phyloP scores from a whole-genome alignment of 2,329 filamentous ascomycete genomes.

The Ambrosiella cleistominuta region DNA sequence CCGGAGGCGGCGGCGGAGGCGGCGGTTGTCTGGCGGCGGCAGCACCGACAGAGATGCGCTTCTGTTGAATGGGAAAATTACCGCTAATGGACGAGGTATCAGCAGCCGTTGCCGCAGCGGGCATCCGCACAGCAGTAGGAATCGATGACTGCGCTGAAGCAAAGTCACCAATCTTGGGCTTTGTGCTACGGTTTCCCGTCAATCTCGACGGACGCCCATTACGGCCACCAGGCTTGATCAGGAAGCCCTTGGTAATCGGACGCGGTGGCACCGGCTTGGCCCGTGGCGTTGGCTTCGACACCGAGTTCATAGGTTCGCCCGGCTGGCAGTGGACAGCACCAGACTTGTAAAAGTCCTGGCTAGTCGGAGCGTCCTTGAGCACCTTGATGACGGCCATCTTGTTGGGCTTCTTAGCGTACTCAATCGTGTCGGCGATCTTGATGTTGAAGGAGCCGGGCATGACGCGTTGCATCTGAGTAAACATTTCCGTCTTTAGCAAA shows the following conservation, averaged over 20 bases:
- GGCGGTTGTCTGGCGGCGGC: slow-evolving; percentile 21
- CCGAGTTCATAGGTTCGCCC: slow-evolving; percentile 68
- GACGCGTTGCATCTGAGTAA: slow-evolving; percentile 70
- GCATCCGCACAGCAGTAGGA: slow-evolving; percentile 14
- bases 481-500: slow-evolving; percentile 90
- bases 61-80: slow-evolving; percentile 8
- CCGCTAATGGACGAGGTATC: slow-evolving; percentile 8
- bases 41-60: slow-evolving; percentile 13
- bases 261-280: slow-evolving; percentile 72
- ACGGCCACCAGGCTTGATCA: slow-evolving; percentile 81
- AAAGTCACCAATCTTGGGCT: slow-evolving; percentile 25
- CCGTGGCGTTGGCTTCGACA: slow-evolving; percentile 70
- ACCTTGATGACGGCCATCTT: slow-evolving; percentile 83
- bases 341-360: slow-evolving; percentile 84
- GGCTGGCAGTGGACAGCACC: slow-evolving; percentile 70
- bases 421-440: slow-evolving; percentile 67
- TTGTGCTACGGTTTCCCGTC: slow-evolving; percentile 30
- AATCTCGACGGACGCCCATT: slow-evolving; percentile 62
- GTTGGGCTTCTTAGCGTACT: slow-evolving; percentile 95
- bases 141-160: slow-evolving; percentile 17
- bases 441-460: slow-evolving; percentile 68
- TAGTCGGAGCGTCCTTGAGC: slow-evolving; percentile 63
- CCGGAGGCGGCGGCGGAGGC: slow-evolving; percentile 47
- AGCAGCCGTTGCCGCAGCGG: slow-evolving; percentile 6
- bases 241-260: slow-evolving; percentile 82